Percentiles rank a stretch among this genome's conserved stretches.
Evolutionary conservation across 257 asterid species (phyloP).

Genomic region (Solanum phureja): DNA sequence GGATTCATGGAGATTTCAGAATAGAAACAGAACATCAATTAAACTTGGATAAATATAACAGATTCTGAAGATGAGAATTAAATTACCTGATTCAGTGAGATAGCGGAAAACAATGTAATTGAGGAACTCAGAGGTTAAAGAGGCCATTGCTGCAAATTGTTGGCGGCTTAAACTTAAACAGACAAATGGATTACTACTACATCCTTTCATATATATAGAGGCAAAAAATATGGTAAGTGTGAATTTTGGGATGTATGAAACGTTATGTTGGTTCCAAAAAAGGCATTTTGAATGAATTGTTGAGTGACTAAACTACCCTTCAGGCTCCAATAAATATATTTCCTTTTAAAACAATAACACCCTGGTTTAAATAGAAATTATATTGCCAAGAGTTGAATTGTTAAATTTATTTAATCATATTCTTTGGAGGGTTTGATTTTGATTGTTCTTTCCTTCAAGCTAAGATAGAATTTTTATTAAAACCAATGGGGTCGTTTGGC

Average conservation of each 20-base stretch:
- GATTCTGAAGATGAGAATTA: too few species aligned
- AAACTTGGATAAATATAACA: too few species aligned
- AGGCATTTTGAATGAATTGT: background rate
- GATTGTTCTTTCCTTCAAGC: background rate
- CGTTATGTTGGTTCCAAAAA: background rate
- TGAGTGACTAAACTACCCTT: background rate
- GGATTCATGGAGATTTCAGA: too few species aligned
- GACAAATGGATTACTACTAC: background rate
- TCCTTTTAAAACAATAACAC: background rate
- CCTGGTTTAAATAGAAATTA: background rate
- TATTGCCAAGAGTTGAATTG: background rate
- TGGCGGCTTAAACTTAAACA: background rate
- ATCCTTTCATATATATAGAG: background rate
- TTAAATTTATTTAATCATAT: too few species aligned
- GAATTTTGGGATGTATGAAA: background rate
- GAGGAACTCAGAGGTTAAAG: conserved; percentile 62
- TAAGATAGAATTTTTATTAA: background rate
- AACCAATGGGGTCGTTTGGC: background rate
- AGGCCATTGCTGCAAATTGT: conserved; percentile 28
- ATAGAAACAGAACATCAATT: too few species aligned
- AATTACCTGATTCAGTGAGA: conserved; percentile 75
- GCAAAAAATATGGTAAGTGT: background rate
- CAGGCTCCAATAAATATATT: too few species aligned
- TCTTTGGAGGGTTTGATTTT: background rate
- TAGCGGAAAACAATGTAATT: conserved; percentile 83